phyloP scores from a whole-genome alignment of 371 early-diverging fungal genomes.

The Apophysomyces trapeziformis region DNA sequence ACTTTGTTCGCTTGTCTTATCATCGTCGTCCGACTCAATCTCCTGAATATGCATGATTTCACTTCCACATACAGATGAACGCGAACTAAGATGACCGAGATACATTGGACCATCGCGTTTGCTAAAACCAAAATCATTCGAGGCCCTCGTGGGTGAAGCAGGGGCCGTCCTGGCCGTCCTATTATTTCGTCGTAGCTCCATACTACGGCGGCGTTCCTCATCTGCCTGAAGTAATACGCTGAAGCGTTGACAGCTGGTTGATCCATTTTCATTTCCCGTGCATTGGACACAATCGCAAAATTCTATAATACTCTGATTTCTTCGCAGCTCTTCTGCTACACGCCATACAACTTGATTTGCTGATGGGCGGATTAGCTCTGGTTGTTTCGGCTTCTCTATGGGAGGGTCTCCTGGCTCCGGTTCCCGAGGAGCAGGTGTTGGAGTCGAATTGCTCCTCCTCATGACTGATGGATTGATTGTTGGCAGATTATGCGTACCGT shows the following conservation, averaged over 20 bases:
- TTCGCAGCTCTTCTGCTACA: constrained; percentile 44
- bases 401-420: not conserved
- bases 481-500: not conserved
- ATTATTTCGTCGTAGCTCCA: constrained; percentile 14
- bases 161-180: constrained; percentile 4
- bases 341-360: constrained; percentile 34
- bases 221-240: constrained; percentile 11
- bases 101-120: constrained; percentile 27
- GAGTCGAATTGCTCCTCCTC: not conserved
- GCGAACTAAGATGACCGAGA: constrained; percentile 27
- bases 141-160: not conserved
- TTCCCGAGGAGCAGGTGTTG: not conserved
- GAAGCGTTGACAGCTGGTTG: constrained; percentile 7
- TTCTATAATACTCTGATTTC: constrained; percentile 8
- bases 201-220: constrained; percentile 15
- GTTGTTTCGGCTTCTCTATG: not conserved
- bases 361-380: not conserved
- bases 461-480: not conserved
- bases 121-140: not conserved
- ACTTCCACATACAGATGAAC: constrained; percentile 11
- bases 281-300: constrained; percentile 14
- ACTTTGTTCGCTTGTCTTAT: constrained; percentile 3
- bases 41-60: constrained; percentile 20
- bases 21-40: constrained; percentile 15
- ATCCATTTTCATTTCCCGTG: constrained; percentile 10